Evolutionary conservation across 257 asterid genomes (phyloP).

Genomic region (Nicotiana paniculata): DNA sequence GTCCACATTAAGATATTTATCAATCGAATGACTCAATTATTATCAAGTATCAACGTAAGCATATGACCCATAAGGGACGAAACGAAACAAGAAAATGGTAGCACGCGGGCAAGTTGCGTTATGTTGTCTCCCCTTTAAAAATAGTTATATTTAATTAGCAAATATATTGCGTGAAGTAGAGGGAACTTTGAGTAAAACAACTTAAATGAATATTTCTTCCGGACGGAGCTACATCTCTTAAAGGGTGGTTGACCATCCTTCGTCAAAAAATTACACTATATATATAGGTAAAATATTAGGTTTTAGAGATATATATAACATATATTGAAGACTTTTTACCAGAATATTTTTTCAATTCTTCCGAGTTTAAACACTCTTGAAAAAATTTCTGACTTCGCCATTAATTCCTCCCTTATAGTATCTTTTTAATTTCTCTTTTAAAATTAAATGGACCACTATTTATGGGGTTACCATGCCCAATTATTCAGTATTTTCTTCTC

Average conservation of each 20-base stretch:
- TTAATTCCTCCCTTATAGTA: neutral
- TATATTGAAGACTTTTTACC: no score
- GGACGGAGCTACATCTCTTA: no score
- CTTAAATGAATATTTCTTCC: neutral
- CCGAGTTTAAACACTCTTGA: no score
- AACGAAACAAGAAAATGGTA: slow-evolving; percentile 1
- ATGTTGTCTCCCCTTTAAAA: neutral
- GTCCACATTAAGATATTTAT: slow-evolving; percentile 8
- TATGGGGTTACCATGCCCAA: slow-evolving; percentile 9
- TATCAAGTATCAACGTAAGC: slow-evolving; percentile 4
- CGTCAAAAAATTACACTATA: no score
- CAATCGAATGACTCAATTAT: neutral
- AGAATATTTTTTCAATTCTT: no score
- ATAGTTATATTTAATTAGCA: neutral
- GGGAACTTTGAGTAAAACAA: slow-evolving; percentile 9
- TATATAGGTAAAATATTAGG: no score
- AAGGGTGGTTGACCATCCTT: no score
- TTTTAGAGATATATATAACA: no score
- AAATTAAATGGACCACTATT: slow-evolving; percentile 7
- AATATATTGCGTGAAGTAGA: slow-evolving; percentile 4
- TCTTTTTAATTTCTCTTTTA: neutral
- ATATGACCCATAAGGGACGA: neutral
- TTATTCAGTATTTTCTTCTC: neutral
- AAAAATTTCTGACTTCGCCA: no score
- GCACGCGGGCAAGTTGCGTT: slow-evolving; percentile 13